Base-by-base conservation (phyloP, 495 filamentous ascomycete genomes). In the Hypoxylon fragiforme region DNA sequence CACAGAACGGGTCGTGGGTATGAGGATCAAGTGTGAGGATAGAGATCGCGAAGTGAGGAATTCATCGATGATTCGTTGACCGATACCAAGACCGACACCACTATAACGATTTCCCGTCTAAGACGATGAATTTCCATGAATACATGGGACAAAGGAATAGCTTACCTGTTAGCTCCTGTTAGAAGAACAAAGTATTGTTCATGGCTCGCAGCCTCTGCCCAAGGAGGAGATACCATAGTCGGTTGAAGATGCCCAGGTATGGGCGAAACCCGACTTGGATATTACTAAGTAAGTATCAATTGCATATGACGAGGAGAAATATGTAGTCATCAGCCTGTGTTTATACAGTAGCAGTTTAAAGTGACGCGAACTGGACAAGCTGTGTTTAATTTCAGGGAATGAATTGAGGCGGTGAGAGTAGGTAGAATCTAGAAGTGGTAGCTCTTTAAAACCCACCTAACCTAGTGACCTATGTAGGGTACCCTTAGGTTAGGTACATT, bases 1-100 rank as follows among this genome's bases (percentile, higher is more conserved):
- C 18, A 68, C 57, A 50, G 78, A 77, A 40, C 86, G 84, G 12
- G 87, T 88, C 3, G 85, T 86, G 28, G 83, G 71, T 60, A 90
- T 83, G 22, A 90, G 72, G 58, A 83, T 70, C 26, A 90, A 77
- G 60, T 81, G 82, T 44, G 86, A 75, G 20, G 78, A 73, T 18
- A 79, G 70, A 18, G 86, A 80, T 46, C 82, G 83, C 8, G 81
- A 81, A 41, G 69, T 70, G 48, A 95, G 81, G 80, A 96, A 97
- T 65, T 96, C 91, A 74, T 95, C 86, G 54, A 92, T 91, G 13
- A 97, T 79, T 50, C 95, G 91, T 53, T 84, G 81, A 62, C 89
- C 90, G 48, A 89, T 94, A 41, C 87, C 84, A 60, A 90, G 90
- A 31, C 94, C 94, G 49, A 98, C 85, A 39, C 94, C 94, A 70